These are phyloP conservation scores for Penicillium maclennaniae DNA, from an alignment of 495 filamentous ascomycete genomes.

Conservation along the genomic window DNA sequence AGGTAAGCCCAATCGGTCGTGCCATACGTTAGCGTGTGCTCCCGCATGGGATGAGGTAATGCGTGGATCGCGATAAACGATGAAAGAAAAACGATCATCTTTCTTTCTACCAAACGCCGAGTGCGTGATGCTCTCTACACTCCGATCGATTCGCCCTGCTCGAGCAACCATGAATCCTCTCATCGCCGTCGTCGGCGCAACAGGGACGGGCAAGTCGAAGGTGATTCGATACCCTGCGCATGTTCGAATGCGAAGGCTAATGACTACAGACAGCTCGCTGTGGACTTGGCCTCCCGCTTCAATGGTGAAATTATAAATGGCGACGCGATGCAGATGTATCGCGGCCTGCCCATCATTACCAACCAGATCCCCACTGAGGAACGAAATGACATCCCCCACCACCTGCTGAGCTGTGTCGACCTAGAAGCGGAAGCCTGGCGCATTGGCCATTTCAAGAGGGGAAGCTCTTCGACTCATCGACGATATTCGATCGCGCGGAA, in stretches of 20 bases:
- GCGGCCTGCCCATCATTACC: slow-evolving; percentile 88
- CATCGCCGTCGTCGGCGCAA: slow-evolving; percentile 84
- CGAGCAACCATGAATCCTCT: slow-evolving; percentile 52
- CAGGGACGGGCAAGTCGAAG: slow-evolving; percentile 97
- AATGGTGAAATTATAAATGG: slow-evolving; percentile 97
- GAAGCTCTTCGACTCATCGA: slow-evolving; percentile 66
- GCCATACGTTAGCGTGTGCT: slow-evolving; percentile 3
- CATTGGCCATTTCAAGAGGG: slow-evolving; percentile 64
- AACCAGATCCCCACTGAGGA: slow-evolving; percentile 82
- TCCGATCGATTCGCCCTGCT: slow-evolving; percentile 17
- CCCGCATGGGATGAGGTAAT: slow-evolving; percentile 21
- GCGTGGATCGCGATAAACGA: slow-evolving; percentile 9
- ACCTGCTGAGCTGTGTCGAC: slow-evolving; percentile 74
- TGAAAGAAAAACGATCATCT: slow-evolving; percentile 11
- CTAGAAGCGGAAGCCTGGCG: slow-evolving; percentile 77
- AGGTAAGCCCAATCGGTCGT: not conserved
- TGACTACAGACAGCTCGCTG: slow-evolving; percentile 69
- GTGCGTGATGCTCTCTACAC: slow-evolving; percentile 24
- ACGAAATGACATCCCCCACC: slow-evolving; percentile 78
- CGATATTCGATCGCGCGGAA: slow-evolving; percentile 71
- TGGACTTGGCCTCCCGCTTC: slow-evolving; percentile 76
- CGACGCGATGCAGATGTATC: slow-evolving; percentile 99
- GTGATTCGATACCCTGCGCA: slow-evolving; percentile 40
- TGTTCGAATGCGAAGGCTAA: slow-evolving; percentile 17
- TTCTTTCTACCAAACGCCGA: slow-evolving; percentile 7